phyloP scores from a whole-genome alignment of 345 rosid species.

The Nephelium lappaceum region DNA sequence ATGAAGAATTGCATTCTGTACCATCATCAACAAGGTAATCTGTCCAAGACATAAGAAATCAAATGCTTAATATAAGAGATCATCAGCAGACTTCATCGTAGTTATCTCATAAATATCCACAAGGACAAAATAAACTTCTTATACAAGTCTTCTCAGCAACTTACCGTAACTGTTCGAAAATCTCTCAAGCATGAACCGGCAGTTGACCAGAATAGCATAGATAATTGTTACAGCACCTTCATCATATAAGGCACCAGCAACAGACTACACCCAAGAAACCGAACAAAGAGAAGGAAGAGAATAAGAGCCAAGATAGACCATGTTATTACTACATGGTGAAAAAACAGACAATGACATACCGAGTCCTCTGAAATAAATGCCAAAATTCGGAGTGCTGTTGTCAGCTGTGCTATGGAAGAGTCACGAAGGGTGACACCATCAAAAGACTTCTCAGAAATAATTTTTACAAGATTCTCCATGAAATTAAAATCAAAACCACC shows the following conservation, averaged over 20 bases:
- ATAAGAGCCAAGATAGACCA: conserved; percentile 20
- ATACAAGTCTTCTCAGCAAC: conserved; percentile 15
- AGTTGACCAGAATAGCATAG: conserved; percentile 78
- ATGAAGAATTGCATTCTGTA: conserved; percentile 90
- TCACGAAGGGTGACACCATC: conserved; percentile 87
- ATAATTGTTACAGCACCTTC: conserved; percentile 86
- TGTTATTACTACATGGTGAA: neutral
- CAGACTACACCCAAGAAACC: conserved; percentile 55
- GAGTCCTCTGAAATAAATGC: conserved; percentile 84
- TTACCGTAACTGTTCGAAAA: conserved; percentile 88
- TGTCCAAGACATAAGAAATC: conserved; percentile 38
- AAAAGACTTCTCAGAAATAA: conserved; percentile 75
- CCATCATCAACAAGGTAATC: conserved; percentile 99
- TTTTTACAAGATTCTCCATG: conserved; percentile 87
- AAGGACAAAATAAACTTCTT: conserved; percentile 9
- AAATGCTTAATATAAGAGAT: conserved; percentile 20
- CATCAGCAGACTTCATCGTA: conserved; percentile 5
- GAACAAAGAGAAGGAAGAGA: conserved; percentile 21
- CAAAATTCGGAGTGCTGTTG: conserved; percentile 85
- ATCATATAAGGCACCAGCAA: conserved; percentile 80
- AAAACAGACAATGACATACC: conserved; percentile 48
- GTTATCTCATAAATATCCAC: neutral
- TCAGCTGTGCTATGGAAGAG: conserved; percentile 85
- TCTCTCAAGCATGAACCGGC: conserved; percentile 96
- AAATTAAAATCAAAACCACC: conserved; percentile 73